A percentile compares a stretch with the other conserved stretches of the same genome.
These are phyloP conservation scores for Arctium lappa DNA, from an alignment of 129 eudicot species.

Conservation along the genomic window DNA sequence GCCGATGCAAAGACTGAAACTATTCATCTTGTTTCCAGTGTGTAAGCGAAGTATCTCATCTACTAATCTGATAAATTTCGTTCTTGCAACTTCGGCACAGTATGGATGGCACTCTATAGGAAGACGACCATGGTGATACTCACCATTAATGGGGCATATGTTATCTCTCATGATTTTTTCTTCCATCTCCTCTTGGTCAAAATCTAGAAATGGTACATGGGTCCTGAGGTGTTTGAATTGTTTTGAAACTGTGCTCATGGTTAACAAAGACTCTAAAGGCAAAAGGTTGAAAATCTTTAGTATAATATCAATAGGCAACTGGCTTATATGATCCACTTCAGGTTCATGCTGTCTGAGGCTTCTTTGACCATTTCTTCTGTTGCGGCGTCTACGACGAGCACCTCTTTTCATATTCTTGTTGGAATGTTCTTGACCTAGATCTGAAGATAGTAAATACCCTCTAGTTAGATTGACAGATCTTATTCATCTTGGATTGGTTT, in stretches of 20 bases:
- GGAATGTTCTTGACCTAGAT: not conserved
- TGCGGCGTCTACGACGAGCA: not conserved
- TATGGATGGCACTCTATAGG: not conserved
- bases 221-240: slow-evolving; percentile 2
- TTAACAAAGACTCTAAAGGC: slow-evolving; percentile 15
- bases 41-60: slow-evolving; percentile 7
- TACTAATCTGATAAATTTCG: not conserved
- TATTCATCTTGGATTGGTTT: not conserved
- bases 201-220: not conserved
- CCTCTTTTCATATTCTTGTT: not conserved
- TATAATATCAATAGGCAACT: not conserved
- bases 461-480: not conserved
- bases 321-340: not conserved
- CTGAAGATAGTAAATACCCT: not conserved
- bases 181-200: not conserved
- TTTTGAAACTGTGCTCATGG: slow-evolving; percentile 13
- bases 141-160: not conserved
- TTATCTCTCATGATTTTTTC: not conserved
- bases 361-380: not conserved
- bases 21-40: slow-evolving; percentile 4
- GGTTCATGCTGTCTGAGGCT: not conserved
- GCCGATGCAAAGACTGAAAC: not conserved
- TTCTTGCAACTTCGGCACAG: not conserved
- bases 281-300: slow-evolving; percentile 7
- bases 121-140: not conserved